Evolutionary conservation across 768 basidiomycete genomes (phyloP), one percentile per base, ranked within the genome.

Genomic region (Calvatia gigantea): DNA sequence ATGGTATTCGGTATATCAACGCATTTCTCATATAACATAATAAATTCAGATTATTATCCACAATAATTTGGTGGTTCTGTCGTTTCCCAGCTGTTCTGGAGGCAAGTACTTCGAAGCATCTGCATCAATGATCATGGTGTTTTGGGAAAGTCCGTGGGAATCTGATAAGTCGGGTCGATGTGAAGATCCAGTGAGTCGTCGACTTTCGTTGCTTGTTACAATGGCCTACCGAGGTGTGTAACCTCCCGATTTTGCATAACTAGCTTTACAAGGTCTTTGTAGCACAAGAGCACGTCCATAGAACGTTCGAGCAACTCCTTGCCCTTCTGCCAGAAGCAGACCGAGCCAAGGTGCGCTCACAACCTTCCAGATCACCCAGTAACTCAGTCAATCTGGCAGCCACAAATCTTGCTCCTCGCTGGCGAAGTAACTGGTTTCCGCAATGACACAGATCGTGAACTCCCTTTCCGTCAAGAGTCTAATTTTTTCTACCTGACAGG

Each of bases 401-500:
- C 86, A 6, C 91, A 92, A 67, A 73, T 89, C 6, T 65, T 90
- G 14, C 65, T 92, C 3, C 71, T 92, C 1, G 80, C 83, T 7
- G 89, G 88, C n/a, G 81, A 79, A 61, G 73, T 70, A 4, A 83
- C 80, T 2, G 73, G 77, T 0, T 91, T 75, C 64, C 75, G 91
- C 58, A 83, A 91, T 65, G 92, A 94, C 66, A 94, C 93, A 9
- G 92, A 95, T 66, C 80, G 91, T 29, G 91, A 93, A 70, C 71
- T 91, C 39, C 66, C 75, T 3, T 91, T 92, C 60, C 70, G 69
- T 41, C 73, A 74, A 58, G 92, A 94, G 69, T 87, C 87, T 62
- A 96, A 96, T 70, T 96, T 96, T 67, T 86, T 81, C 71, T 96
- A 93, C 67, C 76, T 96, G 14, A 82, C 90, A 0, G 94, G 91